phyloP scores from a whole-genome alignment of 805 yeast genomes.

The Yamadazyma takamatsuzukensis region DNA sequence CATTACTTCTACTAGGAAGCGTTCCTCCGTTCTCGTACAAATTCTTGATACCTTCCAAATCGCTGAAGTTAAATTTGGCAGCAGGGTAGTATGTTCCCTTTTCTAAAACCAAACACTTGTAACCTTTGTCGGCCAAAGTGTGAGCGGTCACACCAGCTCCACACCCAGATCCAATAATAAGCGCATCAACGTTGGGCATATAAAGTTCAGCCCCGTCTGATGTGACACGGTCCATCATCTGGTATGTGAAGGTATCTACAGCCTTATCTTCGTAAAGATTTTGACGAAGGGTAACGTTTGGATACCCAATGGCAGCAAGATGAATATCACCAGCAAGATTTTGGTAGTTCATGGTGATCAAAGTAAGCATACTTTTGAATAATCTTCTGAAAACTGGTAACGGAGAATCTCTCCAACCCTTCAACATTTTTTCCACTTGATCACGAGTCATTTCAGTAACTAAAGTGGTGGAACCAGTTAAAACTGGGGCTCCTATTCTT shows the following conservation, averaged over 20 bases:
- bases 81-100: conserved; percentile 44
- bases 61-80: conserved; percentile 33
- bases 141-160: conserved; percentile 54
- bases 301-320: conserved; percentile 35
- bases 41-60: conserved; percentile 29
- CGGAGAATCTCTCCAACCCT: conserved; percentile 41
- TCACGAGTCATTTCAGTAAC: conserved; percentile 31
- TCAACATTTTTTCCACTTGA: conserved; percentile 30
- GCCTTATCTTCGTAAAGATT: conserved; percentile 23
- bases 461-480: conserved; percentile 32
- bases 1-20: conserved; percentile 30
- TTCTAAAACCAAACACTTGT: conserved; percentile 44
- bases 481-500: conserved; percentile 26
- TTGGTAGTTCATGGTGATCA: conserved; percentile 24
- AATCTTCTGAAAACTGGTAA: conserved; percentile 31
- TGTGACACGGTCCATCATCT: conserved; percentile 28
- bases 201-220: conserved; percentile 26
- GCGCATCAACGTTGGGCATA: conserved; percentile 39
- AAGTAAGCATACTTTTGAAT: conserved; percentile 22
- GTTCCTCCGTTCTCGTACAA: conserved; percentile 41
- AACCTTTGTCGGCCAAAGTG: conserved; percentile 41
- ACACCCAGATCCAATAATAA: conserved; percentile 51
- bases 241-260: conserved; percentile 24
- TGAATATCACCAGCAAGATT: conserved; percentile 30
- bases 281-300: conserved; percentile 28